Conservation (phyloP, 2,329 filamentous ascomycete species). For the Trematosphaeria pertusa region DNA sequence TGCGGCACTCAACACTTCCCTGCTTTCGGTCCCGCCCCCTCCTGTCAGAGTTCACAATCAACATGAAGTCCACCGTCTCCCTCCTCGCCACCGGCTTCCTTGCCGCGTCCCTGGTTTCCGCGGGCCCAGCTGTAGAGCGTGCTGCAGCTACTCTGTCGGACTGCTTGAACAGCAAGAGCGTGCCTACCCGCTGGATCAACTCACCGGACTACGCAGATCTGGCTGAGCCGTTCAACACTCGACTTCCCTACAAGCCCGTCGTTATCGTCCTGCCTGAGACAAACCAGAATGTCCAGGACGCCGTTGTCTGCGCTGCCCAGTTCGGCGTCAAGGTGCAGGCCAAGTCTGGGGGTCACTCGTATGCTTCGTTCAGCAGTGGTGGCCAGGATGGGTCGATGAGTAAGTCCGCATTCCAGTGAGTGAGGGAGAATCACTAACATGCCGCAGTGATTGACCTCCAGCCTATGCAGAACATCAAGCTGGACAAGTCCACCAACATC, state of each 20-base stretch:
- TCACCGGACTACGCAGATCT: constrained; percentile 34
- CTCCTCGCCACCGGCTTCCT: constrained; percentile 7
- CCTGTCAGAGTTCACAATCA: too few species aligned
- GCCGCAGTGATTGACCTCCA: constrained; percentile 54
- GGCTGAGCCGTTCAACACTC: constrained; percentile 46
- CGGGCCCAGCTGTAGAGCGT: constrained; percentile 1
- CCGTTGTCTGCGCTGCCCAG: constrained; percentile 64
- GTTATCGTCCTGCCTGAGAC: constrained; percentile 64
- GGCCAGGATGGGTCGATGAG: constrained; percentile 57
- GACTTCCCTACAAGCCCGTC: constrained; percentile 53
- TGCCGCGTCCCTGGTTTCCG: constrained; percentile 6
- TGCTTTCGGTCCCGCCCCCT: too few species aligned
- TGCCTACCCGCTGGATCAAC: constrained; percentile 39
- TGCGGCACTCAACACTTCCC: too few species aligned
- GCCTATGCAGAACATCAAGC: constrained; percentile 52
- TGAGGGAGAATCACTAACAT: not conserved
- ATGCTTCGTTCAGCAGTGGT: constrained; percentile 59
- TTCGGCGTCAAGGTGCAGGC: constrained; percentile 64
- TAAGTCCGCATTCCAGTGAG: constrained; percentile 1
- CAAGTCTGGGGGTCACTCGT: constrained; percentile 70
- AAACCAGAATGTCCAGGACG: constrained; percentile 61
- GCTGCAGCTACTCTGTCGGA: too few species aligned
- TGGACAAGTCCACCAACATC: constrained; percentile 51
- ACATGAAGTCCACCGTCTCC: constrained; percentile 8
- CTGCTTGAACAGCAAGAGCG: constrained; percentile 43